These are phyloP conservation scores for Tylopilus plumbeoviolaceoides DNA, from an alignment of 768 basidiomycete genomes.

Conservation along the genomic window DNA sequence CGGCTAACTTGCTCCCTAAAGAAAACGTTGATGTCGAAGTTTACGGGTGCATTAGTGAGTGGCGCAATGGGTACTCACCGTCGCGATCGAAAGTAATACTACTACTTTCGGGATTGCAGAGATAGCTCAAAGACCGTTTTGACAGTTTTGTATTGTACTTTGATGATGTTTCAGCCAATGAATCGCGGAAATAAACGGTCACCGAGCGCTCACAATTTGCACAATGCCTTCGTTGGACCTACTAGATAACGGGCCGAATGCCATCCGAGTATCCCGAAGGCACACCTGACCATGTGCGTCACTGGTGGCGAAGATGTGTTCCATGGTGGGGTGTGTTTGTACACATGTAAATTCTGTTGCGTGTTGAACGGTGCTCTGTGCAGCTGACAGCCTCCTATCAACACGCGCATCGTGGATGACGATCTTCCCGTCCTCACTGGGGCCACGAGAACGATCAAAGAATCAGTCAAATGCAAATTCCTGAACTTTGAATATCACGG, in stretches of 20 bases:
- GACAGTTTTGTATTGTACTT: slow-evolving; percentile 48
- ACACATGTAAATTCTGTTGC: slow-evolving; percentile 57
- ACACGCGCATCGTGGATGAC: slow-evolving; percentile 57
- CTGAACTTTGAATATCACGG: slow-evolving; percentile 11
- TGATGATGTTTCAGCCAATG: slow-evolving; percentile 28
- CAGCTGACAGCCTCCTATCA: slow-evolving; percentile 30
- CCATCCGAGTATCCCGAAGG: slow-evolving; percentile 70
- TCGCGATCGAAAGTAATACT: slow-evolving; percentile 66
- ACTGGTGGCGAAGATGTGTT: slow-evolving; percentile 65
- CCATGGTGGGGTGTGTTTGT: slow-evolving; percentile 63
- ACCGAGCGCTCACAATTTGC: slow-evolving; percentile 25
- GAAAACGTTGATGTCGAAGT: neutral
- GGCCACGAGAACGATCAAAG: slow-evolving; percentile 15
- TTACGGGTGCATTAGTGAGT: neutral
- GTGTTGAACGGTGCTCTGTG: slow-evolving; percentile 52
- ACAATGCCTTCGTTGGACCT: slow-evolving; percentile 53
- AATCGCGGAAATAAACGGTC: slow-evolving; percentile 4
- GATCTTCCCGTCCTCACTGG: slow-evolving; percentile 69
- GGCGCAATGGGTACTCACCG: slow-evolving; percentile 37
- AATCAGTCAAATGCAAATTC: slow-evolving; percentile 13
- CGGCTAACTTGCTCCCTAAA: slow-evolving; percentile 58
- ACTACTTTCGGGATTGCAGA: slow-evolving; percentile 63
- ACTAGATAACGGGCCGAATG: slow-evolving; percentile 51
- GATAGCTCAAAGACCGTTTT: slow-evolving; percentile 33
- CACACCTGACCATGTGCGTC: slow-evolving; percentile 56